Conservation (phyloP, 2,329 filamentous ascomycete genomes). For the Nemania bipapillata region DNA sequence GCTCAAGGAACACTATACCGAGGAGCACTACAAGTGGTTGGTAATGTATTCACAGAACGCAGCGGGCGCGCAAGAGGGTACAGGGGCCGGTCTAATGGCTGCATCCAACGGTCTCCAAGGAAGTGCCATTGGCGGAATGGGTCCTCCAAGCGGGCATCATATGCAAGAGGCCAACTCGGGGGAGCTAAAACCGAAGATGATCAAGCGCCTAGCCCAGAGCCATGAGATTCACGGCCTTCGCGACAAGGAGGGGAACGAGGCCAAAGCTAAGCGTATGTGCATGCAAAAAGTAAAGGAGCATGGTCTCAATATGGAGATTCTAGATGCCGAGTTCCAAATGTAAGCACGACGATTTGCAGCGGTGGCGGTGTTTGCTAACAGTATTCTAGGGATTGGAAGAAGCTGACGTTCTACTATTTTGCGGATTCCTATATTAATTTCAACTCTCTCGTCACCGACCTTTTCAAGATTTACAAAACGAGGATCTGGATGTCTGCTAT, state of each 20-base stretch:
- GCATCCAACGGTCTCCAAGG: conserved; percentile 72
- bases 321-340: conserved; percentile 99
- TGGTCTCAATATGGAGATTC: conserved; percentile 95
- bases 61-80: conserved; percentile 68
- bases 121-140: conserved; percentile 81
- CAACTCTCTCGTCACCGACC: conserved; percentile 93
- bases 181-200: conserved; percentile 93
- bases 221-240: conserved; percentile 89
- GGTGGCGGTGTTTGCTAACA: conserved; percentile 42
- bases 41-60: conserved; percentile 97
- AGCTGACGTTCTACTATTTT: conserved; percentile 98
- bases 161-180: conserved; percentile 75
- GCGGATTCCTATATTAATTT: conserved; percentile 99
- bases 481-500: conserved; percentile 99
- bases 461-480: conserved; percentile 99
- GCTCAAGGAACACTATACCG: conserved; percentile 87
- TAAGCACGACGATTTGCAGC: conserved; percentile 60
- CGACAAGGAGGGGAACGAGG: conserved; percentile 97
- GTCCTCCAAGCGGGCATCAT: conserved; percentile 76
- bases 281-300: conserved; percentile 97
- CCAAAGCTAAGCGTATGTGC: conserved; percentile 95
- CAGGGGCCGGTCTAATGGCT: conserved; percentile 69
- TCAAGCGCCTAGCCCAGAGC: conserved; percentile 90
- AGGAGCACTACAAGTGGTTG: conserved; percentile 97
- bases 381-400: conserved; percentile 88